These are phyloP conservation scores for Quambalaria eucalypti DNA, from an alignment of 1,284 basidiomycete genomes.

Conservation along the genomic window DNA sequence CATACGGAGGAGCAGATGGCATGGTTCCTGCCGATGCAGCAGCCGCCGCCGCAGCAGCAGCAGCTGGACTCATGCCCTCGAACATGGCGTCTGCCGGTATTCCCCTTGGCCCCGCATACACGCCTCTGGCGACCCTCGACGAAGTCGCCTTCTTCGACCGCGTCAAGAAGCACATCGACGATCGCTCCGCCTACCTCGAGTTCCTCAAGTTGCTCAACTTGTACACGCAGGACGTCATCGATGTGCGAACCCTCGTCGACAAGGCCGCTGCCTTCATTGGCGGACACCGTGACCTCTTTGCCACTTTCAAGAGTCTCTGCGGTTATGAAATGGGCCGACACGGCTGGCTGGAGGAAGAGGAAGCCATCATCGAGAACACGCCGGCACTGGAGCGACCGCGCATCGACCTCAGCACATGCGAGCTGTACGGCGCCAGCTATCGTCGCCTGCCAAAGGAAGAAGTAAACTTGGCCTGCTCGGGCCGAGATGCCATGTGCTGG, in stretches of 20 bases:
- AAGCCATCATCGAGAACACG: slow-evolving; percentile 49
- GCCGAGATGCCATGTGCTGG: slow-evolving; percentile 86
- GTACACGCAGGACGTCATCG: slow-evolving; percentile 85
- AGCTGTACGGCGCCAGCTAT: slow-evolving; percentile 74
- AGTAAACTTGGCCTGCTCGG: slow-evolving; percentile 80
- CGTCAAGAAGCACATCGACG: slow-evolving; percentile 73
- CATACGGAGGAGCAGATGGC: slow-evolving; percentile 23
- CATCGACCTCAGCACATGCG: slow-evolving; percentile 43
- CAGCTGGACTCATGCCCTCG: slow-evolving; percentile 23
- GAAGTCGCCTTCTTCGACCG: slow-evolving; percentile 90
- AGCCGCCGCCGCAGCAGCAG: slow-evolving; percentile 11
- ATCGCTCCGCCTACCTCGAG: slow-evolving; percentile 83
- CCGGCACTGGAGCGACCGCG: slow-evolving; percentile 44
- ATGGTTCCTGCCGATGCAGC: slow-evolving; percentile 18
- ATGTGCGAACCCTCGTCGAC: slow-evolving; percentile 72
- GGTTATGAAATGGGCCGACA: slow-evolving; percentile 63
- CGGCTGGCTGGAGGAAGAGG: slow-evolving; percentile 52
- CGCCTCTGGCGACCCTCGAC: slow-evolving; percentile 59
- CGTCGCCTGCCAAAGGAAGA: slow-evolving; percentile 78
- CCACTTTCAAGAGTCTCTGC: slow-evolving; percentile 77
- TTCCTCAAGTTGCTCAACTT: slow-evolving; percentile 92
- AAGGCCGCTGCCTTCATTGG: slow-evolving; percentile 74
- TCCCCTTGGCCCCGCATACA: slow-evolving; percentile 35
- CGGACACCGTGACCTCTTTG: slow-evolving; percentile 67
- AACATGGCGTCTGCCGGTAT: slow-evolving; percentile 21